Evolutionary conservation across 352 stramenopile species (phyloP).

Genomic region (Aphanomyces invadans): DNA sequence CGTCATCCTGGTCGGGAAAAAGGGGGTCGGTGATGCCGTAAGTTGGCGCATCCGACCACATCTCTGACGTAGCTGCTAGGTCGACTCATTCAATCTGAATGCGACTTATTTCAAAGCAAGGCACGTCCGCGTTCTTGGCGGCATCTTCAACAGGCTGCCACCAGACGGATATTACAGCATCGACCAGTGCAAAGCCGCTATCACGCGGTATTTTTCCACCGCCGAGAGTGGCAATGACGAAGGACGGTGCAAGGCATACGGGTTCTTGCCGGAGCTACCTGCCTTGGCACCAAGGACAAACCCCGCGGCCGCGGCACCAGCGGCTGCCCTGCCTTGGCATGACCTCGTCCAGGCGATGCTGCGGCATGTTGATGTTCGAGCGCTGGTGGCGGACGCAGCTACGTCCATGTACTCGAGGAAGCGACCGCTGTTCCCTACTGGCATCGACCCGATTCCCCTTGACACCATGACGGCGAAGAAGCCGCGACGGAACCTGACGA

Average conservation of each 20-base stretch:
- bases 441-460: not conserved
- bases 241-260: constrained; percentile 50
- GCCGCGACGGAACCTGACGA: not conserved
- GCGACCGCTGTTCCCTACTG: not conserved
- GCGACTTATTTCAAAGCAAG: constrained; percentile 90
- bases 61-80: too few species aligned
- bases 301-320: not conserved
- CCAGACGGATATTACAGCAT: constrained; percentile 93
- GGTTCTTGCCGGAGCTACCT: constrained; percentile 64
- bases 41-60: too few species aligned
- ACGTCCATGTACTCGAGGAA: not conserved
- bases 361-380: not conserved
- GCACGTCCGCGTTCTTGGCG: constrained; percentile 90
- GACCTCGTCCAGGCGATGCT: not conserved
- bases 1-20: constrained; percentile 93
- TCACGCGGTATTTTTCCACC: constrained; percentile 93
- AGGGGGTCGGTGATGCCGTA: constrained; percentile 91
- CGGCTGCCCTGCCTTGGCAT: too few species aligned
- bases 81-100: constrained; percentile 98
- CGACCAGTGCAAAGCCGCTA: constrained; percentile 80
- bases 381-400: not conserved
- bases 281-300: not conserved
- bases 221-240: constrained; percentile 47
- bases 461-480: not conserved
- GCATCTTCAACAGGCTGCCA: constrained; percentile 94